Conservation (phyloP, 169 alveolate species). For the Neospora caninum region DNA sequence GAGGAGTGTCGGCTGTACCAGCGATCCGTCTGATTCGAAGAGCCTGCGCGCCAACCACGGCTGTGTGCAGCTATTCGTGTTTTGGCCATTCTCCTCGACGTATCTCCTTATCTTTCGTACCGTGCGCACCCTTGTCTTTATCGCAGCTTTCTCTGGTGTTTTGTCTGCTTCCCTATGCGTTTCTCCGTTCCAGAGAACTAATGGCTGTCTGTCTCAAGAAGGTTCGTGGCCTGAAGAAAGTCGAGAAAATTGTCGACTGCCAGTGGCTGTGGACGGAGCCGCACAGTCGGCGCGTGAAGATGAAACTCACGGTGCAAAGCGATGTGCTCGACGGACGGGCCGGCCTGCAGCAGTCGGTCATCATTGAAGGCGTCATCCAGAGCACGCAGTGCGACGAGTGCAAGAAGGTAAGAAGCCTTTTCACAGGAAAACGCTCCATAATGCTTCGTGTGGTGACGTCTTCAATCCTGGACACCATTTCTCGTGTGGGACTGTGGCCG, state of each 20-base stretch:
- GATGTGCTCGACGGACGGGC: constrained; percentile 92
- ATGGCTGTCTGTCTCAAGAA: constrained; percentile 95
- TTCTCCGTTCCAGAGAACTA: constrained; percentile 85
- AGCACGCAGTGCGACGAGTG: constrained; percentile 98
- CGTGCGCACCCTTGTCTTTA: neutral
- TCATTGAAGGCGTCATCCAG: constrained; percentile 90
- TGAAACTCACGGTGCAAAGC: constrained; percentile 93
- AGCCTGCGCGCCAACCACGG: too few species aligned
- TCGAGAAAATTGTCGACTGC: constrained; percentile 91
- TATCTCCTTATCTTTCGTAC: neutral
- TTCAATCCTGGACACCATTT: neutral
- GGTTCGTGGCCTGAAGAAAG: constrained; percentile 92
- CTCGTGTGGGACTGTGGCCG: neutral
- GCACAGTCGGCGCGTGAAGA: constrained; percentile 90
- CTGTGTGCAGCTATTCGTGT: neutral
- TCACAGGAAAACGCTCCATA: neutral
- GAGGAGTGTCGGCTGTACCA: too few species aligned
- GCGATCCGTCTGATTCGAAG: too few species aligned
- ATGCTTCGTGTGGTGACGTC: neutral
- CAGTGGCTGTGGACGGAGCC: constrained; percentile 92
- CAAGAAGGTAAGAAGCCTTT: constrained; percentile 83
- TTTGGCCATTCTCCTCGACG: neutral
- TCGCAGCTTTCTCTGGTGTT: neutral
- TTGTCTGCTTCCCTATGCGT: neutral
- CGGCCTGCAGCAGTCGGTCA: constrained; percentile 88